Base-by-base conservation (phyloP, 2,329 filamentous ascomycete genomes). In the Alternaria viburni region DNA sequence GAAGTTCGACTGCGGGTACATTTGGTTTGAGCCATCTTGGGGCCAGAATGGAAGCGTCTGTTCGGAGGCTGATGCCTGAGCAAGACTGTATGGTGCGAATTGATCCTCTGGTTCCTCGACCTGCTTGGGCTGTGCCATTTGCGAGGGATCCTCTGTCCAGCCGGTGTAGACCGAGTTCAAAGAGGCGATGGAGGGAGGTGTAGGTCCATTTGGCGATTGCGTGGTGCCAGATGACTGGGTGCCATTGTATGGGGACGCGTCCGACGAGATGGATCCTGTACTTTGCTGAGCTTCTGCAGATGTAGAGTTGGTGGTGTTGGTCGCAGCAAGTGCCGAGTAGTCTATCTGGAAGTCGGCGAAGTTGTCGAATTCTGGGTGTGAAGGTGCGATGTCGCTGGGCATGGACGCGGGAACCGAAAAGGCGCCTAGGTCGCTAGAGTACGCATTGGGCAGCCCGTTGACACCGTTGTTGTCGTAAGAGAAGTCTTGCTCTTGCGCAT, bases 101-200 rank as follows among this genome's bases (percentile, higher is more conserved):
- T 72, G 62, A 57, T 77, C 76, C 11, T 75, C 73, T 26, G 67
- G 58, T 12, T 78, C 71, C 45, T 71, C 73, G 56, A 65, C 62
- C 10, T 71, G 69, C 23, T 72, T 74, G 50, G n/a, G 76, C 67
- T 47, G 69, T 21, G 21, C 67, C 65, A 50, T 58, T 64, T 56
- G 68, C 66, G 23, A 69, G 26, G 68, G 73, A n/a, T 79, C 73
- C 21, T 78, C 77, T 41, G 76, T 79, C 77, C 77, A 80, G 12
- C 74, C 76, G 1, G 77, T 76, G 54, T 79, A 79, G 32, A 78
- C 67, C 17, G 78, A 80, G 19, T 77, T 69, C 25, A 80, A 68
- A 15, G 77, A 80, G 9, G 75, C 72, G 10, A 79, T 75, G 2
- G 79, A 78, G 15, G 74, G 69, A 19, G 74, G 69, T 44, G 71